Evolutionary conservation across 2,329 filamentous ascomycete genomes (phyloP).

Genomic region (Mariannaea elegans): DNA sequence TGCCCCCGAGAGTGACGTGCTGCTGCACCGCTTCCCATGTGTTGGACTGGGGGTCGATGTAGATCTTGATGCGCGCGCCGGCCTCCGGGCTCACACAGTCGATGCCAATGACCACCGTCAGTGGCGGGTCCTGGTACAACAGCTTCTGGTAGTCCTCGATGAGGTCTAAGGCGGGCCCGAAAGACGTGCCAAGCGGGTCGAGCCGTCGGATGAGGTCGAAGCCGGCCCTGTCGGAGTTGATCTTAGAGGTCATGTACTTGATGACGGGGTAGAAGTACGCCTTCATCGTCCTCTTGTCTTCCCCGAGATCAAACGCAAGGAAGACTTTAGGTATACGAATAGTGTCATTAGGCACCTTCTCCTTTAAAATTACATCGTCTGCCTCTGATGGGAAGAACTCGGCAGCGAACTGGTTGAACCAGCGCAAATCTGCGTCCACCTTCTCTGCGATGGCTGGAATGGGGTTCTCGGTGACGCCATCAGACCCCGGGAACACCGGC

Average conservation of each 20-base stretch:
- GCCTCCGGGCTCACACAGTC: conserved; percentile 38
- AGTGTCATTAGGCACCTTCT: conserved; percentile 26
- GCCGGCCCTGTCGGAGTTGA: conserved; percentile 28
- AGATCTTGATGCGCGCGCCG: conserved; percentile 40
- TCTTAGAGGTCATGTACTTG: conserved; percentile 36
- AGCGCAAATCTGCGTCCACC: conserved; percentile 17
- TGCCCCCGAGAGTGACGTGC: conserved; percentile 37
- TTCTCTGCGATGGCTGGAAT: conserved; percentile 5
- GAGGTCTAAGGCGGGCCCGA: conserved; percentile 25
- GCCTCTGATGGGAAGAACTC: conserved; percentile 32
- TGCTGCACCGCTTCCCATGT: conserved; percentile 35
- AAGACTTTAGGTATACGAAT: conserved; percentile 36
- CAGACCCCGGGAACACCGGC: conserved; percentile 22
- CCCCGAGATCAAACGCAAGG: conserved; percentile 39
- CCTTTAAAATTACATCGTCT: conserved; percentile 18
- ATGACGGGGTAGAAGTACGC: conserved; percentile 39
- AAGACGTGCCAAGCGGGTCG: conserved; percentile 23
- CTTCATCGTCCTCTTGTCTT: conserved; percentile 30
- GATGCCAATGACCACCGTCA: conserved; percentile 38
- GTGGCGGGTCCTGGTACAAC: conserved; percentile 24
- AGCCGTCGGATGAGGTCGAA: conserved; percentile 36
- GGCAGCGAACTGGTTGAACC: conserved; percentile 35
- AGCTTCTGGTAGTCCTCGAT: conserved; percentile 31
- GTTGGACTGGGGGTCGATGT: conserved; percentile 35
- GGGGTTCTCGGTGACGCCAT: conserved; percentile 17